Base-by-base conservation (phyloP, 352 stramenopile species). In the Pythium aristosporum region DNA sequence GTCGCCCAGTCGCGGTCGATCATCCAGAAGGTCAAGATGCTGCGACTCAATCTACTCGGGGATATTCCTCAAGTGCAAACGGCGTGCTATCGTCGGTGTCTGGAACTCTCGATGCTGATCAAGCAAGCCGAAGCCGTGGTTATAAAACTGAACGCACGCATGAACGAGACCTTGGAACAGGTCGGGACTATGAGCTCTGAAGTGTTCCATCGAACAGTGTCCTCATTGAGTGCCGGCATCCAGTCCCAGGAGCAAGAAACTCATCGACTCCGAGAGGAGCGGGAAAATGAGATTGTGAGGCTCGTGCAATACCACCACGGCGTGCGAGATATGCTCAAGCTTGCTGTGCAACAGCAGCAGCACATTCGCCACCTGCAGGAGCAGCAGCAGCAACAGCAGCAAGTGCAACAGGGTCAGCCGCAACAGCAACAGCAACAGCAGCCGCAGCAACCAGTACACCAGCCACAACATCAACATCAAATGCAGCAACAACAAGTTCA, bases 221-320 rank as follows among this genome's bases (percentile, higher is more conserved):
- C 62, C 37, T 49, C 53, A 1, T 72, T 82, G 44, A 90, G 77
- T 49, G 34, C 61, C 5, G 65, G 67, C 6, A 85, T 93, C n/a
- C 69, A 84, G 23, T 42, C 63, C 36, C 66, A 80, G 7, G 73
- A 88, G 25, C 66, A 77, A 43, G 69, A 44, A 4, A 79, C 87
- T 20, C 57, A 52, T 28, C 55, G 69, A 11, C 72, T 75, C 12
- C 77, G 82, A 42, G 73, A 85, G n/a, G 72, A 79, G 36, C 77
- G 82, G 16, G 74, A 90, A n/a, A 74, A 76, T 30, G 82, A 90
- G 60, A 78, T 91, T 21, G 72, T 91, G 28, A 77, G 80, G 0
- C 79, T 93, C 39, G 82, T 93, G 44, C 84, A 93, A 66, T 93
- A 88, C 68, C 80, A 74, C 50, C 32, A 42, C 1, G 34, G 63